Percentiles rank a stretch among this genome's conserved stretches.
Evolutionary conservation across 306 rosid genomes (phyloP).

Genomic region (Castanea sativa): DNA sequence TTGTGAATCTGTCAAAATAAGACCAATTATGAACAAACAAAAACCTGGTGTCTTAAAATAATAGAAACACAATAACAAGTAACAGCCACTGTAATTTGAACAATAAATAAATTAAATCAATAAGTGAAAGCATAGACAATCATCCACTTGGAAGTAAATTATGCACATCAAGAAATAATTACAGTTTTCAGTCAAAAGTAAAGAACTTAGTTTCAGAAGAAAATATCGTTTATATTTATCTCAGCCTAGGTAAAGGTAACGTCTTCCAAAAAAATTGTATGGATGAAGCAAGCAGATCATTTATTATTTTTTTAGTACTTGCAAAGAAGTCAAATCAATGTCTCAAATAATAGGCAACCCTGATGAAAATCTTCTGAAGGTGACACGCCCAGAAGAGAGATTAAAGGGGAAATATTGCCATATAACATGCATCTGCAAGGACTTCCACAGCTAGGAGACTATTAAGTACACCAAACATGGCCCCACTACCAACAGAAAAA

Average conservation of each 20-base stretch:
- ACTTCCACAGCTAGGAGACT: background rate
- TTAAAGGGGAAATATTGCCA: no score
- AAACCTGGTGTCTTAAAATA: background rate
- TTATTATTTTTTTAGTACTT: no score
- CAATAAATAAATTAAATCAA: background rate
- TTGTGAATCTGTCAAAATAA: conserved; percentile 40
- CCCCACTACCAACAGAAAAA: background rate
- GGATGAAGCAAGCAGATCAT: no score
- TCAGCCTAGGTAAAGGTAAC: background rate
- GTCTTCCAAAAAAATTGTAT: background rate
- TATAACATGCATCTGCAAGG: no score
- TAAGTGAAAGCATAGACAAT: background rate
- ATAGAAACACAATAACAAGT: background rate
- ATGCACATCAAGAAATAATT: background rate
- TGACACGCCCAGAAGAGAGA: no score
- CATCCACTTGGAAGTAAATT: background rate
- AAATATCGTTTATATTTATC: background rate
- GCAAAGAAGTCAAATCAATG: no score
- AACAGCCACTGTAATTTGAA: background rate
- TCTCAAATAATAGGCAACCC: no score
- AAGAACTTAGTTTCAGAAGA: background rate
- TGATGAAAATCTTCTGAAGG: no score
- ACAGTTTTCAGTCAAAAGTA: background rate
- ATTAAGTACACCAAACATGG: background rate
- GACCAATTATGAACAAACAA: background rate